Evolutionary conservation across 208 protist genomes (phyloP).

Genomic region (Angomonas ambiguus): DNA sequence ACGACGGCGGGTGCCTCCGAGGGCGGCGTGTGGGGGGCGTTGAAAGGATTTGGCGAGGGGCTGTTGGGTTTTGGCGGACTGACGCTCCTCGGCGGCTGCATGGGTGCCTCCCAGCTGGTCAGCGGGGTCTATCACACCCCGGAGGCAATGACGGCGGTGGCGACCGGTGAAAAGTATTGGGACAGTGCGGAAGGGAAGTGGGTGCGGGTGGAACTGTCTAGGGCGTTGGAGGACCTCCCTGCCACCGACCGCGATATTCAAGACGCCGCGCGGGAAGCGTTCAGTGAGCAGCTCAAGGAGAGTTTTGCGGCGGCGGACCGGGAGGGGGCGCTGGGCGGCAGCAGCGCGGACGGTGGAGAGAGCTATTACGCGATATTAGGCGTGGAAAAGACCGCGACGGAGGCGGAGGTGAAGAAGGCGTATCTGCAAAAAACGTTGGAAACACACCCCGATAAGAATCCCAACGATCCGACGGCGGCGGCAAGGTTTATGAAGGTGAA

Average conservation of each 20-base stretch:
- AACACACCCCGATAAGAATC: slow-evolving; percentile 93
- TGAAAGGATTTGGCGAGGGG: not conserved
- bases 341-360: not conserved
- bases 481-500: slow-evolving; percentile 92
- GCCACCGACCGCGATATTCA: slow-evolving; percentile 20
- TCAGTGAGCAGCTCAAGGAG: not conserved
- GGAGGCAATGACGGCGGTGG: slow-evolving; percentile 18
- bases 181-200: slow-evolving; percentile 20
- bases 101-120: slow-evolving; percentile 18
- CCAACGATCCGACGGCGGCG: slow-evolving; percentile 73
- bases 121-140: slow-evolving; percentile 26
- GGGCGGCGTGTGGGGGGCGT: not conserved
- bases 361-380: slow-evolving; percentile 89
- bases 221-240: slow-evolving; percentile 16
- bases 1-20: not conserved
- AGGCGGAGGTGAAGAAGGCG: slow-evolving; percentile 86
- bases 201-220: slow-evolving; percentile 20
- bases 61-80: not conserved
- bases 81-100: slow-evolving; percentile 13
- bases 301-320: too few species aligned
- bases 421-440: slow-evolving; percentile 88
- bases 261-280: not conserved
- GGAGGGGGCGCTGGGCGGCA: not conserved
- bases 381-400: slow-evolving; percentile 55
- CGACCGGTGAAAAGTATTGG: slow-evolving; percentile 20